Evolutionary conservation across 75 land plant species (phyloP).

Genomic region (Gnetum montanum): DNA sequence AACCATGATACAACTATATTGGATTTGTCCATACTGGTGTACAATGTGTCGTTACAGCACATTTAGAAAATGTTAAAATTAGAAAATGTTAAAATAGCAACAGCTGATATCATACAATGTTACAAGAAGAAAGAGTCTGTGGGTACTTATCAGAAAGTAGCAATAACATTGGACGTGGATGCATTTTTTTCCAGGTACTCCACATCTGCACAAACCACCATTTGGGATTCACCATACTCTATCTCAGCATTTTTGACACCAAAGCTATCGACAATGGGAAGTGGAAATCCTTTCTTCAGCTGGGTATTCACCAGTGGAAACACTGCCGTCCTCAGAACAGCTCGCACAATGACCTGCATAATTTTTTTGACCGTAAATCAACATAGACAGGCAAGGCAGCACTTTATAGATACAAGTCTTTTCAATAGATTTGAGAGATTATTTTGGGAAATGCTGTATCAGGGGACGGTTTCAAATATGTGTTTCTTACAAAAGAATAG

Average conservation of each 20-base stretch:
- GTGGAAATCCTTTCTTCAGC: constrained; percentile 45
- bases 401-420: neutral
- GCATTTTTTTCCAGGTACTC: constrained; percentile 1
- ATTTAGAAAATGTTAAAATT: too few species aligned
- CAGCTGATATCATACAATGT: too few species aligned
- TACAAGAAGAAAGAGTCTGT: too few species aligned
- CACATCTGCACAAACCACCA: constrained; percentile 48
- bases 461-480: neutral
- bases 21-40: too few species aligned
- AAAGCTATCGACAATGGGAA: constrained; percentile 50
- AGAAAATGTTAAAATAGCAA: too few species aligned
- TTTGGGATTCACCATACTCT: constrained; percentile 18
- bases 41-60: too few species aligned
- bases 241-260: constrained; percentile 38
- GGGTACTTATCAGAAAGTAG: too few species aligned
- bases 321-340: constrained; percentile 37
- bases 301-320: constrained; percentile 42
- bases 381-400: neutral
- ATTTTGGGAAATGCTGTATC: neutral
- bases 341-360: constrained; percentile 47
- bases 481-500: neutral
- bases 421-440: neutral
- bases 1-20: too few species aligned
- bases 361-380: neutral
- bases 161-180: too few species aligned